phyloP scores from a whole-genome alignment of 768 basidiomycete genomes.

The Boletus reticuloceps region DNA sequence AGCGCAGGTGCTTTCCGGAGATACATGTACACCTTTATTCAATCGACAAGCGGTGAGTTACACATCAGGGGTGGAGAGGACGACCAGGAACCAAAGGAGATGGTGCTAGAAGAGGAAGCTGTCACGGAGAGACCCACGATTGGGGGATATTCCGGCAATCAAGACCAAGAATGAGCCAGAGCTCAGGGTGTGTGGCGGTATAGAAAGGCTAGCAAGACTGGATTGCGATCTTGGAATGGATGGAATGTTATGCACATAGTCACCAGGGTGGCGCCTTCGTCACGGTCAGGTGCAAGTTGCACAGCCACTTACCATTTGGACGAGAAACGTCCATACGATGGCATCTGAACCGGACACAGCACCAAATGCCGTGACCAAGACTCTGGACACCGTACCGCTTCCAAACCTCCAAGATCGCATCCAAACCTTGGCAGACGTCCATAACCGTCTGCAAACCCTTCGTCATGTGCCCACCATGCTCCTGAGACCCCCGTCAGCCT shows the following conservation, averaged over 20 bases:
- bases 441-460: constrained; percentile 41
- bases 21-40: not conserved
- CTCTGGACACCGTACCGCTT: not conserved
- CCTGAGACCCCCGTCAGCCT: constrained; percentile 36
- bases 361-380: not conserved
- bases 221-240: not conserved
- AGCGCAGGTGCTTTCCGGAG: not conserved
- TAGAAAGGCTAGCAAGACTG: no score
- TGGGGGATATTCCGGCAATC: not conserved
- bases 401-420: constrained; percentile 43
- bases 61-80: not conserved
- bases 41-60: not conserved
- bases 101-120: constrained; percentile 2
- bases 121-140: constrained; percentile 8
- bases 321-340: not conserved
- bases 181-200: constrained; percentile 12
- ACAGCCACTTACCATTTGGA: constrained; percentile 18
- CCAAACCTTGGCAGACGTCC: constrained; percentile 45
- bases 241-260: not conserved
- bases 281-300: not conserved
- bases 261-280: no score
- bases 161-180: not conserved
- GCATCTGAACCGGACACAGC: constrained; percentile 5
- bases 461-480: constrained; percentile 47
- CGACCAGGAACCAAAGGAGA: constrained; percentile 2